phyloP scores from a whole-genome alignment of 441 rosid genomes.

The Arabidopsis hybrid region DNA sequence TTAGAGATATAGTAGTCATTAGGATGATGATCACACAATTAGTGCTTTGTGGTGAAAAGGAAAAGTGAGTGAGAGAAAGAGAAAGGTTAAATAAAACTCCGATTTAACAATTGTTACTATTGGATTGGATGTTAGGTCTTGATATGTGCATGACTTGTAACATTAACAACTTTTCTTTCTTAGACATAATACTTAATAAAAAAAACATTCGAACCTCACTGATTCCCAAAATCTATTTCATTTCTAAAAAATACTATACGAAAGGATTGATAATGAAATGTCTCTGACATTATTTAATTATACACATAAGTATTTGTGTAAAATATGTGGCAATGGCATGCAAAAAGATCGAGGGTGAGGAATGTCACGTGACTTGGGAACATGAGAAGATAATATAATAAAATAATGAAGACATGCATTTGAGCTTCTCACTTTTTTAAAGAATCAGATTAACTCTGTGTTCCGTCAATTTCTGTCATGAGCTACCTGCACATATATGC shows the following conservation, averaged over 20 bases:
- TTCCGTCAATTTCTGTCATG: constrained; percentile 62
- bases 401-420: constrained; percentile 62
- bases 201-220: constrained; percentile 25
- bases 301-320: constrained; percentile 32
- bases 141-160: constrained; percentile 66
- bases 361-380: constrained; percentile 45
- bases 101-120: constrained; percentile 40
- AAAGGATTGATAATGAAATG: constrained; percentile 8
- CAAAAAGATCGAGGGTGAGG: constrained; percentile 68
- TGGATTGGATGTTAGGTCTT: constrained; percentile 47
- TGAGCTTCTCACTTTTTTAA: constrained; percentile 49
- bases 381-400: constrained; percentile 44
- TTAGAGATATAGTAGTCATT: constrained; percentile 48
- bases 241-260: background rate
- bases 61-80: constrained; percentile 66
- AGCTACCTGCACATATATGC: constrained; percentile 35
- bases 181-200: background rate
- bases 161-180: constrained; percentile 26
- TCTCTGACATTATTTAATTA: background rate
- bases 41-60: constrained; percentile 58
- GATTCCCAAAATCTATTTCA: background rate
- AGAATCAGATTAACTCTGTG: constrained; percentile 42
- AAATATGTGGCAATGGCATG: constrained; percentile 46
- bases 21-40: constrained; percentile 69
- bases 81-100: constrained; percentile 38